Conservation (phyloP, 2,329 filamentous ascomycete genomes). For the Colletotrichum spaethianum region DNA sequence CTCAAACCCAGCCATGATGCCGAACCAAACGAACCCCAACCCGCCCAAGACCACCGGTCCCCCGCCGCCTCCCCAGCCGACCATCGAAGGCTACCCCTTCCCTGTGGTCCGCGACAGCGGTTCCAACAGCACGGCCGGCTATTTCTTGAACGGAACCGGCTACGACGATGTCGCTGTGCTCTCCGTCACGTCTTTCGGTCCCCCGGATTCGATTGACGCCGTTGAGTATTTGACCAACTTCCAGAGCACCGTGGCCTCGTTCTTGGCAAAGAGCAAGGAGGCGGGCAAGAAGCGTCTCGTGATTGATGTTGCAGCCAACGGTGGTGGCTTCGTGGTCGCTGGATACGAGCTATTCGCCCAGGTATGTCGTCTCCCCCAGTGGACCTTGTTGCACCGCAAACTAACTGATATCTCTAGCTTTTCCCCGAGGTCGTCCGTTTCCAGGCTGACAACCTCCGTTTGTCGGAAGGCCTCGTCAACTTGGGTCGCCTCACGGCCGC, state of each 20-base stretch:
- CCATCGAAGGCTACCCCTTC: constrained; percentile 48
- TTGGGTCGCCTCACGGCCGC: constrained; percentile 56
- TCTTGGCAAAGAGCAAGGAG: constrained; percentile 51
- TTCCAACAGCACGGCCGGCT: constrained; percentile 49
- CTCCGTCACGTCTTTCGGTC: constrained; percentile 47
- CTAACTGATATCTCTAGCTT: constrained; percentile 47
- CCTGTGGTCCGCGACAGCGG: constrained; percentile 49
- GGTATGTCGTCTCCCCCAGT: constrained; percentile 54
- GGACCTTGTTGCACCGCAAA: constrained; percentile 46
- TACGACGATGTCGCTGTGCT: constrained; percentile 54
- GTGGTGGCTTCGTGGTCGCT: constrained; percentile 71
- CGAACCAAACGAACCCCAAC: constrained; percentile 27
- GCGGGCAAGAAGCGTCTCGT: constrained; percentile 72
- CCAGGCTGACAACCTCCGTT: constrained; percentile 65
- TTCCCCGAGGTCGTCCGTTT: constrained; percentile 67
- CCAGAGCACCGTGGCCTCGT: constrained; percentile 48
- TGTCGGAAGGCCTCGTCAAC: constrained; percentile 61
- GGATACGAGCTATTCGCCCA: constrained; percentile 74
- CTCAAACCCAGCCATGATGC: neutral
- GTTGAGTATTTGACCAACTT: constrained; percentile 49
- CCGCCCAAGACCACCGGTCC: constrained; percentile 19
- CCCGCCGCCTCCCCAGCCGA: constrained; percentile 24
- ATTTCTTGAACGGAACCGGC: constrained; percentile 53
- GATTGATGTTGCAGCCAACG: constrained; percentile 71
- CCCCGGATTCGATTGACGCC: constrained; percentile 38